Conservation (phyloP, 164 flowering plant genomes). For the Umbilicus rupestris region DNA sequence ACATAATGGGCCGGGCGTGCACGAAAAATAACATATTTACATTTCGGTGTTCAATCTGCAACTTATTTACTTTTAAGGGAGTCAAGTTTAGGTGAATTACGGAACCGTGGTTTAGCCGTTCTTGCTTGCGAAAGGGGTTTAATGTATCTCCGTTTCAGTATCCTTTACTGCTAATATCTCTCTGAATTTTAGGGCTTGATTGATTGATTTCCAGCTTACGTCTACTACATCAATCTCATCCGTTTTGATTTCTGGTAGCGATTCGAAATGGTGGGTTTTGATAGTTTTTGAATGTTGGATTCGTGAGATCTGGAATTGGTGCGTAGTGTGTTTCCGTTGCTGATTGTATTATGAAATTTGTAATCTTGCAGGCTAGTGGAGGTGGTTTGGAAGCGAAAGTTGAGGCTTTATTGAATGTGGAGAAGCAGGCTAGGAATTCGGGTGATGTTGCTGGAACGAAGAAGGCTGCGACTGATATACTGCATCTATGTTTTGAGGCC, state of each 20-base stretch:
- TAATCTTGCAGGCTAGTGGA: slow-evolving; percentile 39
- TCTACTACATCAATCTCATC: not conserved
- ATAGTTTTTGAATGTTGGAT: not conserved
- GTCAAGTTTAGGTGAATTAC: not conserved
- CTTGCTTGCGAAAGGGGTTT: not conserved
- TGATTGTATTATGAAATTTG: not conserved
- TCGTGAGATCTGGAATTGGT: not conserved
- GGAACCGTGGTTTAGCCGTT: not conserved
- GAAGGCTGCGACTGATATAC: slow-evolving; percentile 66
- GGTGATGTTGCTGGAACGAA: slow-evolving; percentile 67
- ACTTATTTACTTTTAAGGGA: not conserved
- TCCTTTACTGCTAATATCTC: not conserved
- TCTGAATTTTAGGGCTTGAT: not conserved
- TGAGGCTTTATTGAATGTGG: slow-evolving; percentile 63
- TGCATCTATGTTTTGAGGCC: slow-evolving; percentile 70
- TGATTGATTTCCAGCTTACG: not conserved
- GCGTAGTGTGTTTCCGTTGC: not conserved
- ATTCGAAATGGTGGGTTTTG: not conserved
- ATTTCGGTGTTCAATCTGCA: not conserved
- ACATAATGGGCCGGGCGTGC: not conserved
- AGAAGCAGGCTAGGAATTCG: slow-evolving; percentile 77
- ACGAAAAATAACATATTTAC: not conserved
- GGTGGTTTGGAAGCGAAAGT: slow-evolving; percentile 52
- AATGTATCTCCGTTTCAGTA: not conserved
- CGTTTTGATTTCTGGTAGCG: not conserved